Conservation (phyloP, 257 asterid species). For the Solanum acaule region DNA sequence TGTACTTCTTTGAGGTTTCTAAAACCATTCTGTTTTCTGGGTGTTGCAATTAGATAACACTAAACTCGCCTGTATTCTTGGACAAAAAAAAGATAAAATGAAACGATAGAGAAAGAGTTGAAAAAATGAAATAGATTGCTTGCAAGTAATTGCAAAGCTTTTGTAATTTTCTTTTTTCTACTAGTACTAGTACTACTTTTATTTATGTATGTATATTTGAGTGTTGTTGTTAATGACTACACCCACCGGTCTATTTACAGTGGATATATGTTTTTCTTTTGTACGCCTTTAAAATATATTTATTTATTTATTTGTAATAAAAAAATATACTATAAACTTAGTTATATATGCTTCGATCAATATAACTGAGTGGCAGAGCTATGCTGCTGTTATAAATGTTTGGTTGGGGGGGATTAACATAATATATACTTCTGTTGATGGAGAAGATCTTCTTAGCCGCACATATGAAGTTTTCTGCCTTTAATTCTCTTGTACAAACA, state of each 20-base stretch:
- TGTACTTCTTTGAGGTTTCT: background rate
- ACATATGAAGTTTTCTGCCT: background rate
- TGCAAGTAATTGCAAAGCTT: conserved; percentile 9
- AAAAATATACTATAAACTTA: background rate
- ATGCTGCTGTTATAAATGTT: background rate
- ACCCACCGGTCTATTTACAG: background rate
- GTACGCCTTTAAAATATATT: background rate
- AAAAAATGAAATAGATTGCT: background rate
- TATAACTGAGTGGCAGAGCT: background rate
- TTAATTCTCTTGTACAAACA: background rate
- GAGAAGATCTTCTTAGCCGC: background rate
- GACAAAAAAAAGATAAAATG: background rate
- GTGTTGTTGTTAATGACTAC: background rate
- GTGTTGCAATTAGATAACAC: background rate
- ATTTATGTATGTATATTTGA: background rate
- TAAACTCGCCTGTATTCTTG: background rate
- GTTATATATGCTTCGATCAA: background rate
- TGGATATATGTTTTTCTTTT: background rate
- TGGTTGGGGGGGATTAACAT: background rate
- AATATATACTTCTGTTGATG: background rate
- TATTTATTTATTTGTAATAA: no score
- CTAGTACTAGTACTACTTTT: background rate
- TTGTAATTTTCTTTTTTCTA: background rate
- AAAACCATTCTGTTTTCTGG: background rate
- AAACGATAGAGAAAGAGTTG: background rate